Evolutionary conservation across 768 basidiomycete species (phyloP).

Genomic region (Calvatia gigantea): DNA sequence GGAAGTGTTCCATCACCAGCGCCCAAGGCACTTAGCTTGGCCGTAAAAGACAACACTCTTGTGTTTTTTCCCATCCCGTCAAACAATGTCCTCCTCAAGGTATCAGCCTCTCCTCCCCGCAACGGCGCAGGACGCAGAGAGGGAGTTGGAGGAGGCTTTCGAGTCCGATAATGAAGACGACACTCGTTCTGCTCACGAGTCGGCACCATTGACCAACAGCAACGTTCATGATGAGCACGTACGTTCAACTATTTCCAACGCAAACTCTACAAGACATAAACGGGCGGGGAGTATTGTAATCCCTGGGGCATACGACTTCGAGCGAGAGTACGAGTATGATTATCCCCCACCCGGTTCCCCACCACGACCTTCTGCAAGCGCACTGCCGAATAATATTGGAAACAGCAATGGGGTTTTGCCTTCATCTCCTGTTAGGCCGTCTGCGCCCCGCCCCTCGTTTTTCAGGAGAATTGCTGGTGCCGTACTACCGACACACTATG

Average conservation of each 20-base stretch:
- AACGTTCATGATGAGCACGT: constrained; percentile 9
- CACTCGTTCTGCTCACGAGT: constrained; percentile 34
- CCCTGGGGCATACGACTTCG: constrained; percentile 71
- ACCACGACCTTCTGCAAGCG: constrained; percentile 51
- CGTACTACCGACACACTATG: constrained; percentile 65
- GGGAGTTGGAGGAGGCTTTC: constrained; percentile 79
- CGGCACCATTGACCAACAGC: constrained; percentile 33
- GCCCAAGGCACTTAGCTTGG: neutral
- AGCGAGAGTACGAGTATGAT: constrained; percentile 72
- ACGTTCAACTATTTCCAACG: constrained; percentile 7
- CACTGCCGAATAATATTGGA: constrained; percentile 64
- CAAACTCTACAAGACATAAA: constrained; percentile 11
- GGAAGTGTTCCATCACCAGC: neutral
- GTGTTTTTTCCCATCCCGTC: neutral
- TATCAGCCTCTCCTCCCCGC: constrained; percentile 21
- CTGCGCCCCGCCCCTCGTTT: constrained; percentile 43
- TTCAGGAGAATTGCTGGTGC: constrained; percentile 58
- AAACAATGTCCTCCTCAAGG: constrained; percentile 8
- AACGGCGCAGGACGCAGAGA: constrained; percentile 41
- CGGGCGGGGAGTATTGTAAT: constrained; percentile 21
- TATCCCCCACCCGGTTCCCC: constrained; percentile 80
- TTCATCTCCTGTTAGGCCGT: constrained; percentile 36
- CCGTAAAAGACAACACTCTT: neutral
- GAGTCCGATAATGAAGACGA: constrained; percentile 59
- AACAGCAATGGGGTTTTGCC: constrained; percentile 72